Conservation (phyloP, 257 asterid genomes). For the Fraxinus americana region DNA sequence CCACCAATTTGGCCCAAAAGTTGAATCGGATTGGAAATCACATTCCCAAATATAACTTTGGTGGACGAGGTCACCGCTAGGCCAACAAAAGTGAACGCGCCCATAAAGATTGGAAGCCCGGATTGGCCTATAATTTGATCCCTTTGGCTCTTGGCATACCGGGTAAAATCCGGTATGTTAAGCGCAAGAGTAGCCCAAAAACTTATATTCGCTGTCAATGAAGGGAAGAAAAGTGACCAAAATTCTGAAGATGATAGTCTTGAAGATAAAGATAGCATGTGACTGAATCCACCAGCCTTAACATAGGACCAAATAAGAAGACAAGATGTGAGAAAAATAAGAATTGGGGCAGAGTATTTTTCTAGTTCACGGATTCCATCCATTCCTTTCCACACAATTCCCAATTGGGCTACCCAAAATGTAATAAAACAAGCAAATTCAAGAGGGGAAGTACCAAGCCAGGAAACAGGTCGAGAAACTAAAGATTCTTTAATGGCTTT, state of each 20-base stretch:
- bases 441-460: conserved; percentile 88
- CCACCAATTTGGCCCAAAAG: conserved; percentile 82
- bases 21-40: conserved; percentile 73
- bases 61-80: conserved; percentile 95
- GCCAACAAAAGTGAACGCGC: conserved; percentile 84
- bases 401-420: conserved; percentile 78
- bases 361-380: conserved; percentile 79
- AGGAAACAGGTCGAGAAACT: conserved; percentile 38
- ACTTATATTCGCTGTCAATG: conserved; percentile 85
- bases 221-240: conserved; percentile 85
- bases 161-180: conserved; percentile 88
- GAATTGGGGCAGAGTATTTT: conserved; percentile 82
- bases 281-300: conserved; percentile 78
- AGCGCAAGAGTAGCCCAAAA: conserved; percentile 89
- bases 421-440: conserved; percentile 74
- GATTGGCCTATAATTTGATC: conserved; percentile 79
- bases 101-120: conserved; percentile 88
- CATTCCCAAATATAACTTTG: conserved; percentile 61
- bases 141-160: conserved; percentile 66
- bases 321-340: conserved; percentile 51
- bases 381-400: conserved; percentile 75
- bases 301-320: conserved; percentile 72
- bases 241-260: conserved; percentile 62
- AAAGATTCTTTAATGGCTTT: conserved; percentile 42
- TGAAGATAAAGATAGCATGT: conserved; percentile 70